Percentiles rank a stretch among this genome's conserved stretches.
These are phyloP conservation scores for Spergularia bocconei DNA, from an alignment of 148 eudicot species.

Conservation along the genomic window DNA sequence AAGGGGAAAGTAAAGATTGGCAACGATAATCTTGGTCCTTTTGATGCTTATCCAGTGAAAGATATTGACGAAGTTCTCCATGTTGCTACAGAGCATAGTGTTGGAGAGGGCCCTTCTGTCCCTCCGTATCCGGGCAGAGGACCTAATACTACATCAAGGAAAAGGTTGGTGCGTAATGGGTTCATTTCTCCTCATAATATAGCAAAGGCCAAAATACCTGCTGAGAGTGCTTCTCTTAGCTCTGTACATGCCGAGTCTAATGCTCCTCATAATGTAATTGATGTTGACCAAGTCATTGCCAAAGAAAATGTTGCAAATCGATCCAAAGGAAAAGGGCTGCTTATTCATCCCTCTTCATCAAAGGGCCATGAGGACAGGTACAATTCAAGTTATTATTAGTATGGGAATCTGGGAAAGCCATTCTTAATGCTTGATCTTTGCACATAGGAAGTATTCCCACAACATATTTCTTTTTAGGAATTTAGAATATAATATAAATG, in stretches of 20 bases:
- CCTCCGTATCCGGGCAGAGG: slow-evolving; percentile 28
- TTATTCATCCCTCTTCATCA: slow-evolving; percentile 32
- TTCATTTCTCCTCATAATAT: slow-evolving; percentile 76
- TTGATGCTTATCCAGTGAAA: slow-evolving; percentile 25
- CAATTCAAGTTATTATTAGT: not conserved
- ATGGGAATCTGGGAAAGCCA: too few relatives aligned
- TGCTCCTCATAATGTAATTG: slow-evolving; percentile 30
- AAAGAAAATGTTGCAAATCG: slow-evolving; percentile 34
- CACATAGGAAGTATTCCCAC: too few relatives aligned
- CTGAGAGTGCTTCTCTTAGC: slow-evolving; percentile 33
- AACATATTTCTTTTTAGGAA: too few relatives aligned
- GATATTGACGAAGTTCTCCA: slow-evolving; percentile 9
- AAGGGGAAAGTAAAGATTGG: slow-evolving; percentile 45
- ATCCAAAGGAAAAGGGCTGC: slow-evolving; percentile 52
- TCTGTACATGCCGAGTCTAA: slow-evolving; percentile 27
- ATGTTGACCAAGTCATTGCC: slow-evolving; percentile 37
- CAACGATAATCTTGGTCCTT: slow-evolving; percentile 30
- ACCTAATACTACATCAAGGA: slow-evolving; percentile 36
- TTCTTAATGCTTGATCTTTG: too few relatives aligned
- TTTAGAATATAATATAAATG: too few relatives aligned
- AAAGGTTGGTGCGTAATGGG: slow-evolving; percentile 78
- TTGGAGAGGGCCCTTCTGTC: slow-evolving; percentile 26
- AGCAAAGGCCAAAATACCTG: slow-evolving; percentile 51
- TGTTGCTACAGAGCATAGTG: slow-evolving; percentile 27
- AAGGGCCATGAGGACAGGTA: slow-evolving; percentile 32